phyloP scores from a whole-genome alignment of 2,329 filamentous ascomycete genomes.

The Parasarocladium wereldwijsianum region DNA sequence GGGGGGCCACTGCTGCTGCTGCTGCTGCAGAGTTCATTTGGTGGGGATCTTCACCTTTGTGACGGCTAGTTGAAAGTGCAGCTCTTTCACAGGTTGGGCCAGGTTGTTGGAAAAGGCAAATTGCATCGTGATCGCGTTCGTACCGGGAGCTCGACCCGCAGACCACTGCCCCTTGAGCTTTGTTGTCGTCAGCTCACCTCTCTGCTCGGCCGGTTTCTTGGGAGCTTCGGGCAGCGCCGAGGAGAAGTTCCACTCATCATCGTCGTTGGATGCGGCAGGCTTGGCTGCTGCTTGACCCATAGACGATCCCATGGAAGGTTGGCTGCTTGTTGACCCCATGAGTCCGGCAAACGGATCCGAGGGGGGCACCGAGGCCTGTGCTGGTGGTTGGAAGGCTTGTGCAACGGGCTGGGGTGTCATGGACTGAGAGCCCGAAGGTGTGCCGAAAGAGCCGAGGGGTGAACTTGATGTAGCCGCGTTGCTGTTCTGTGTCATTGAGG shows the following conservation, averaged over 20 bases:
- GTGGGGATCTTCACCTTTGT: conserved; percentile 53
- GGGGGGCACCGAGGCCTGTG: conserved; percentile 23
- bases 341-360: conserved; percentile 40
- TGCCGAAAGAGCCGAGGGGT: conserved; percentile 39
- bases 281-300: conserved; percentile 13
- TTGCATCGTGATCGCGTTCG: conserved; percentile 49
- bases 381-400: conserved; percentile 21
- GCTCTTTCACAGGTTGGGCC: conserved; percentile 52
- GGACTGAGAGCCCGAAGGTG: conserved; percentile 35
- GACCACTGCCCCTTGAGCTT: conserved; percentile 59
- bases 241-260: conserved; percentile 90
- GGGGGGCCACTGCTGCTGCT: too few relatives aligned
- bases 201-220: conserved; percentile 43
- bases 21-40: neutral
- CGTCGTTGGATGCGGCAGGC: conserved; percentile 32
- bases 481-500: conserved; percentile 46
- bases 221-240: conserved; percentile 60
- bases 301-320: conserved; percentile 27
- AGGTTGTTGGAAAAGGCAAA: conserved; percentile 79
- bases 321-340: conserved; percentile 20
- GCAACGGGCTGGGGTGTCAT: conserved; percentile 35
- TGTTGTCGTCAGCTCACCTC: conserved; percentile 53
- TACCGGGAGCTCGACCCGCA: conserved; percentile 42
- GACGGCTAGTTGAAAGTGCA: conserved; percentile 86
- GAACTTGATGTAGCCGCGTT: conserved; percentile 35